phyloP scores from a whole-genome alignment of 257 asterid species.

The Scutellaria minor region DNA sequence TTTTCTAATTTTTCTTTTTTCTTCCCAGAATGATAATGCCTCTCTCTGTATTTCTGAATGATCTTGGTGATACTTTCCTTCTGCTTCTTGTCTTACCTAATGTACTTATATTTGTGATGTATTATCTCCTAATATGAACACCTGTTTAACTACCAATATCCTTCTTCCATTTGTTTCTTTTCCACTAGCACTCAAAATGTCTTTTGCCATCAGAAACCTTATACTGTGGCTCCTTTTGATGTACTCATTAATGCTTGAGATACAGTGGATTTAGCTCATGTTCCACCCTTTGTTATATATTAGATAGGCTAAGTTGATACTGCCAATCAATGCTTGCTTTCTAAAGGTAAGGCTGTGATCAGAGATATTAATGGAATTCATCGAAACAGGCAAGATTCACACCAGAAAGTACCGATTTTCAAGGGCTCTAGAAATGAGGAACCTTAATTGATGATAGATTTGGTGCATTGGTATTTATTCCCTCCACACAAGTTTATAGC shows the following conservation, averaged over 20 bases:
- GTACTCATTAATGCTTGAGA: neutral
- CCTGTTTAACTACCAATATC: neutral
- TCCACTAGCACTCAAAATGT: constrained; percentile 11
- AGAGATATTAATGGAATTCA: neutral
- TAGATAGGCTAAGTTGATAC: neutral
- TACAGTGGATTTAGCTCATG: neutral
- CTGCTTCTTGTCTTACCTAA: neutral
- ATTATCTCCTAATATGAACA: neutral
- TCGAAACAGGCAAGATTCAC: neutral
- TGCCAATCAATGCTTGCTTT: neutral
- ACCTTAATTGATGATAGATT: neutral
- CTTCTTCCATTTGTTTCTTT: neutral
- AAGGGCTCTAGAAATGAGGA: constrained; percentile 16
- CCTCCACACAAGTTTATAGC: neutral
- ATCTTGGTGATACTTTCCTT: neutral
- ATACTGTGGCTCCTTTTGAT: neutral
- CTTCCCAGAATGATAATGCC: neutral
- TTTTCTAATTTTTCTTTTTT: neutral
- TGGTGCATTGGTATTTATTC: neutral
- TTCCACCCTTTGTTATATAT: neutral
- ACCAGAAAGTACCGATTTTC: constrained; percentile 14
- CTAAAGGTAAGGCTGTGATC: neutral
- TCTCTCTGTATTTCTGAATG: neutral
- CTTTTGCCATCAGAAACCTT: neutral
- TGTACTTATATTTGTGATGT: neutral